Evolutionary conservation across 768 basidiomycete species (phyloP).

Genomic region (Auriscalpium orientale): DNA sequence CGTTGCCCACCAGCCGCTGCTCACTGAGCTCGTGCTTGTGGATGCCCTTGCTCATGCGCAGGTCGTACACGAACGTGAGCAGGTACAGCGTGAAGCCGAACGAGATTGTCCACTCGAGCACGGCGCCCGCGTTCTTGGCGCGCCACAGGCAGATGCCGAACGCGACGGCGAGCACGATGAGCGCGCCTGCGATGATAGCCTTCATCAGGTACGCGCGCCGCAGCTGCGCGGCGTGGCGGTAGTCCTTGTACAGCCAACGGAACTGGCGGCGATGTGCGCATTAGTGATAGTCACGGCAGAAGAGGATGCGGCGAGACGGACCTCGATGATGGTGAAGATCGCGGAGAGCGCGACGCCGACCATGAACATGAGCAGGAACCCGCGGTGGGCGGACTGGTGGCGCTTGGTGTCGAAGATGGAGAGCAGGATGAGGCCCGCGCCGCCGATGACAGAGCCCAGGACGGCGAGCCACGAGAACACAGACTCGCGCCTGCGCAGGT

Average conservation of each 20-base stretch:
- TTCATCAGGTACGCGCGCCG: slow-evolving; percentile 53
- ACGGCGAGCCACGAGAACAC: slow-evolving; percentile 52
- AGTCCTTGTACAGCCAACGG: slow-evolving; percentile 57
- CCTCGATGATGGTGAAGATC: slow-evolving; percentile 68
- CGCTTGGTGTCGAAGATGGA: slow-evolving; percentile 65
- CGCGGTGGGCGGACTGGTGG: slow-evolving; percentile 42
- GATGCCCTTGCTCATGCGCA: slow-evolving; percentile 51
- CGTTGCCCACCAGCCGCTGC: slow-evolving; percentile 17
- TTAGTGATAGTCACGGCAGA: no score
- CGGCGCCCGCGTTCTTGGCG: slow-evolving; percentile 44
- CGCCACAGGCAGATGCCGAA: slow-evolving; percentile 49
- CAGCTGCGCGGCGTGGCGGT: slow-evolving; percentile 35
- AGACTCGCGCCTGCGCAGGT: slow-evolving; percentile 50
- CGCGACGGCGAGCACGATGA: slow-evolving; percentile 55
- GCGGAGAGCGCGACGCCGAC: slow-evolving; percentile 64
- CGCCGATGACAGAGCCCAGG: slow-evolving; percentile 53
- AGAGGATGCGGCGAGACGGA: slow-evolving; percentile 16
- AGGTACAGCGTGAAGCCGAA: slow-evolving; percentile 71
- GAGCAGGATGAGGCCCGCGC: slow-evolving; percentile 56
- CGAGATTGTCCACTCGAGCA: slow-evolving; percentile 69
- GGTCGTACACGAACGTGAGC: slow-evolving; percentile 65
- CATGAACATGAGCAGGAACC: slow-evolving; percentile 67
- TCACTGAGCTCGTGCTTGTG: slow-evolving; percentile 38
- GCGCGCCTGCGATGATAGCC: slow-evolving; percentile 46
- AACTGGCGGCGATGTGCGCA: no score